Base-by-base conservation (phyloP, 2,329 filamentous ascomycete species). In the Phoma sp. region DNA sequence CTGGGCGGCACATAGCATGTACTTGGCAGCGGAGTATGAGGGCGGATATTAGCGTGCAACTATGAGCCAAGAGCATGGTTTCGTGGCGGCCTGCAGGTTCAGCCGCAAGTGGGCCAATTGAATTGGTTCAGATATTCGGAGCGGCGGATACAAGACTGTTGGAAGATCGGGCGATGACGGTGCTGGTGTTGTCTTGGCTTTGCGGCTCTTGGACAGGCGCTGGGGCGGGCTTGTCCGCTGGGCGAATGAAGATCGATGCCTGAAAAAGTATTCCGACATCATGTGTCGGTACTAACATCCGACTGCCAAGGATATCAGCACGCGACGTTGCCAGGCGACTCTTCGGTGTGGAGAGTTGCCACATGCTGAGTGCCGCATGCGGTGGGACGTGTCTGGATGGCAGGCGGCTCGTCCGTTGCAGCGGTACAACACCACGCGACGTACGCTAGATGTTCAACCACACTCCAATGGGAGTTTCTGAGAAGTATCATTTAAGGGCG, bases 11-110 rank as follows among this genome's bases (percentile, higher is more conserved):
- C 37, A 47, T 43, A 21, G 53, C 43, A 37, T 42, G 23, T 29
- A 47, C 61, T 65, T 66, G 63, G 64, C 61, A 36, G 60, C 56
- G 58, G 56, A 60, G 39, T 43, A 45, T 30, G 36, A 43, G 25
- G 49, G 56, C 52, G 55, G 42, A 36, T 33, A 15, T 36, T 47
- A 51, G 42, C 32, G 48, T 32, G 28, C 9, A 23, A 7, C 40
- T 20, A 33, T 43, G 34, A 26, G 50, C 57, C 60, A 61, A 61
- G 58, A 49, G 39, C 21, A 18, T n/a, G n/a, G n/a, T n/a, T 46
- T 52, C 52, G 42, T 60, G 12, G 21, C 26, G 39, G 46, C 40
- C 46, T 42, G 21, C 21, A 26, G 14, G 7, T 34, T 26, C 23
- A 49, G 40, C 32, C 29, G 42, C 39, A 30, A 42, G 26, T 17